These are phyloP conservation scores for Asclepias syriaca DNA, from an alignment of 257 asterid genomes.

Conservation along the genomic window DNA sequence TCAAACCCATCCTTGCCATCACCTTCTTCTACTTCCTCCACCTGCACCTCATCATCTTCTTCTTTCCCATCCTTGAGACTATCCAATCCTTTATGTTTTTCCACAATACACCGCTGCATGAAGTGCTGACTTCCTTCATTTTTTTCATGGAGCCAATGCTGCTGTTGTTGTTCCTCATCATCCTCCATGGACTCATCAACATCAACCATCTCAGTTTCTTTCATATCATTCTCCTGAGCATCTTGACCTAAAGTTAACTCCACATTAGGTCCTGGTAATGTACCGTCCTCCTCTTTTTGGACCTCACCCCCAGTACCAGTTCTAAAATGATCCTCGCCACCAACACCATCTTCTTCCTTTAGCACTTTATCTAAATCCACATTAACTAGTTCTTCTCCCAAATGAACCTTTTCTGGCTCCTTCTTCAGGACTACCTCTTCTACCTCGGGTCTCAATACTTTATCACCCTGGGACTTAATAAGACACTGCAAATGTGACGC, in stretches of 20 bases:
- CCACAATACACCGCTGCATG: slow-evolving; percentile 45
- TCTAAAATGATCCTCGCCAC: background rate
- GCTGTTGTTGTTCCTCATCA: slow-evolving; percentile 29
- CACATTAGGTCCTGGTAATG: slow-evolving; percentile 44
- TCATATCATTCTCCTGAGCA: slow-evolving; percentile 29
- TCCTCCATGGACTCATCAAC: slow-evolving; percentile 39
- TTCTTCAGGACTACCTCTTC: slow-evolving; percentile 15
- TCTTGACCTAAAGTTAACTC: slow-evolving; percentile 79
- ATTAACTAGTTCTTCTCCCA: slow-evolving; percentile 13
- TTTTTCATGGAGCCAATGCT: slow-evolving; percentile 39
- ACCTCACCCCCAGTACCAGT: slow-evolving; percentile 11
- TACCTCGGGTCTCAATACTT: slow-evolving; percentile 25
- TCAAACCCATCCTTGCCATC: slow-evolving; percentile 38
- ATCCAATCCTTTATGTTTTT: slow-evolving; percentile 24
- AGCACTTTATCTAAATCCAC: background rate
- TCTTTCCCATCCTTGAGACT: slow-evolving; percentile 28
- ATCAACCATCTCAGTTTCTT: slow-evolving; percentile 40
- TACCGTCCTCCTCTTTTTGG: slow-evolving; percentile 16
- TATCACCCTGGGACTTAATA: slow-evolving; percentile 52
- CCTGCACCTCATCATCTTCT: slow-evolving; percentile 27
- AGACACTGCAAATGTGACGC: slow-evolving; percentile 80
- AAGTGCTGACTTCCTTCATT: slow-evolving; percentile 36
- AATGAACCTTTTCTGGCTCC: slow-evolving; percentile 13
- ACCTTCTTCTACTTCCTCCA: slow-evolving; percentile 29
- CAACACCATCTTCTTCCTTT: background rate